Conservation (phyloP, 345 rosid species). For the Nasturtium officinale region DNA sequence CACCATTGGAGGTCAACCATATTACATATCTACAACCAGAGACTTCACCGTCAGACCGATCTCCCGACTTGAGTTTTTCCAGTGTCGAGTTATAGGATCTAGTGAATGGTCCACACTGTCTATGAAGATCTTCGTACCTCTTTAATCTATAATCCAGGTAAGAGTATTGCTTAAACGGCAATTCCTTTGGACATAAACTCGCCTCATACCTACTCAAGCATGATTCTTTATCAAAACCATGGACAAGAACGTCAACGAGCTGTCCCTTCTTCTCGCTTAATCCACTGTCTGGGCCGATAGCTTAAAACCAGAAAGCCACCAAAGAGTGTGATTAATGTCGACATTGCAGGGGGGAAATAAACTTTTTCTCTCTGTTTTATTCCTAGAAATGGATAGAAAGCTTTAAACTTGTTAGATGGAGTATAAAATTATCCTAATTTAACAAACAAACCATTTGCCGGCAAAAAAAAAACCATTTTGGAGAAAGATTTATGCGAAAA, state of each 20-base stretch:
- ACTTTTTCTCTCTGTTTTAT: too few relatives aligned
- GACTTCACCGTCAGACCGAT: conserved; percentile 19
- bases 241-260: background rate
- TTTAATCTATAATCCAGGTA: conserved; percentile 36
- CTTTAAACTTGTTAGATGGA: background rate
- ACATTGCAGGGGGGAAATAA: too few relatives aligned
- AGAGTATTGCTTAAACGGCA: conserved; percentile 38
- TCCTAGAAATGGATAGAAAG: background rate
- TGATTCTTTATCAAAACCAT: conserved; percentile 33
- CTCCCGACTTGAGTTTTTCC: conserved; percentile 31
- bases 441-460: background rate
- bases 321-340: background rate
- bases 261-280: conserved; percentile 13
- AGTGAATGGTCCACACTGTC: conserved; percentile 42
- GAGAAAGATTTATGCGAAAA: background rate
- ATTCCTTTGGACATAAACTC: conserved; percentile 32
- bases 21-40: conserved; percentile 31
- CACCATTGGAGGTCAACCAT: conserved; percentile 15
- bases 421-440: background rate
- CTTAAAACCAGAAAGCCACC: conserved; percentile 11
- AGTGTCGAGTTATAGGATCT: conserved; percentile 27
- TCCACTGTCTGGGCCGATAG: conserved; percentile 9
- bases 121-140: conserved; percentile 43
- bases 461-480: background rate
- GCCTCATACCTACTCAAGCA: conserved; percentile 44